A percentile compares a stretch with the other conserved stretches of the same genome.
Conservation (phyloP, 2,329 filamentous ascomycete species). For the Raffaelea arxii region DNA sequence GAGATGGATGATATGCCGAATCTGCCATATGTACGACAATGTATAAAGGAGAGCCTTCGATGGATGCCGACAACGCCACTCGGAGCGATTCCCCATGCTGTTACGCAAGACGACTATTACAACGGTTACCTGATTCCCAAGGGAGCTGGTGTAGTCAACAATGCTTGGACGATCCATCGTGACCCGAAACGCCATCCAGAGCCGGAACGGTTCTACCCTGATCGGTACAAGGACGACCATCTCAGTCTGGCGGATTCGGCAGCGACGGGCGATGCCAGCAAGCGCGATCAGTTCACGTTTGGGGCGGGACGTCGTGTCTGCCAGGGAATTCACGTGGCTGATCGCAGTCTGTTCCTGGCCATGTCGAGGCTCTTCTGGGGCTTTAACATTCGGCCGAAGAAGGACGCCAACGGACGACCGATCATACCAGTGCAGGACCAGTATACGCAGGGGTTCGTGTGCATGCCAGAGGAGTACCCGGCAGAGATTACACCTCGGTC, state of each 20-base stretch:
- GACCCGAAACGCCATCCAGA: conserved; percentile 31
- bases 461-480: neutral
- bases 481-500: neutral
- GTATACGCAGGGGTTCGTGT: neutral
- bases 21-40: conserved; percentile 32
- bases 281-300: conserved; percentile 44
- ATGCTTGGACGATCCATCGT: conserved; percentile 32
- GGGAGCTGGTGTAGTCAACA: conserved; percentile 30
- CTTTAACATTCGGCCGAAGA: conserved; percentile 16
- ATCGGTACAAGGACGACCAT: conserved; percentile 22
- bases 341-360: conserved; percentile 35
- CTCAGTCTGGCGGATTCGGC: conserved; percentile 16
- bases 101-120: conserved; percentile 30
- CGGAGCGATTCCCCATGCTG: conserved; percentile 28
- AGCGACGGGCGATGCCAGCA: conserved; percentile 18
- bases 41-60: conserved; percentile 33
- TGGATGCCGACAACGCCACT: conserved; percentile 32
- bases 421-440: neutral
- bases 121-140: conserved; percentile 36
- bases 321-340: conserved; percentile 45
- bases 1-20: conserved; percentile 23
- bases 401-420: neutral
- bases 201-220: conserved; percentile 32
- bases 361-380: conserved; percentile 39
- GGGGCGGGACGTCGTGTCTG: conserved; percentile 48